Evolutionary conservation across 106 monocot genomes (phyloP).

Genomic region (Gastrodia elata): DNA sequence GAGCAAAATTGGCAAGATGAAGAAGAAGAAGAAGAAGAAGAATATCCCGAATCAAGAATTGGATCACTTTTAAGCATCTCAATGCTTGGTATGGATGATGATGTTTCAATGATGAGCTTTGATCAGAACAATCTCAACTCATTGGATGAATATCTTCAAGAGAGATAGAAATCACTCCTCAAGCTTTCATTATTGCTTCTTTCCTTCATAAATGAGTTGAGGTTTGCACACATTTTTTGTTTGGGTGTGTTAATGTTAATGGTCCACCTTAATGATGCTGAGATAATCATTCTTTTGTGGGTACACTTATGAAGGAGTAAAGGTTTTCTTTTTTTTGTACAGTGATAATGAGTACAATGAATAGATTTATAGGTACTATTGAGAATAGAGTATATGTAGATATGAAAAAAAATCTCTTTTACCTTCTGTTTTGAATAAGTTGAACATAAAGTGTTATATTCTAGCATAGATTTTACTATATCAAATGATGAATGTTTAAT

Average conservation of each 20-base stretch:
- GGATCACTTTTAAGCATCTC: conserved; percentile 75
- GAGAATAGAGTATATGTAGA: not conserved
- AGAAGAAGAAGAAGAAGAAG: conserved; percentile 67
- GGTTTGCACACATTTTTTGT: not conserved
- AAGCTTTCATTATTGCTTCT: conserved; percentile 61
- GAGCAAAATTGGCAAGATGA: conserved; percentile 55
- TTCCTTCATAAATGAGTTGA: not conserved
- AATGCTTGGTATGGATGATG: conserved; percentile 70
- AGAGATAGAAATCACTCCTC: conserved; percentile 66
- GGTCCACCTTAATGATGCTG: not conserved
- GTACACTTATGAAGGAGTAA: not conserved
- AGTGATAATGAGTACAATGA: not conserved
- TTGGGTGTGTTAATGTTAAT: not conserved
- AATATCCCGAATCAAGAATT: conserved; percentile 42
- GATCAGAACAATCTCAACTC: conserved; percentile 40
- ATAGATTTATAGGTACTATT: not conserved
- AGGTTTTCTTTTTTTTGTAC: not conserved
- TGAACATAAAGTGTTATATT: too few relatives aligned
- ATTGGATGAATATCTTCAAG: conserved; percentile 63
- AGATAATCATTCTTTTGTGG: not conserved
- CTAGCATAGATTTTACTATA: too few relatives aligned
- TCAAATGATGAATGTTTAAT: too few relatives aligned
- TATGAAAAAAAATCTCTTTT: not conserved
- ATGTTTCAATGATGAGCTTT: conserved; percentile 51
- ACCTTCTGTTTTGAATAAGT: too few relatives aligned